Base-by-base conservation (phyloP, 768 basidiomycete genomes). In the Collybia mongolica region DNA sequence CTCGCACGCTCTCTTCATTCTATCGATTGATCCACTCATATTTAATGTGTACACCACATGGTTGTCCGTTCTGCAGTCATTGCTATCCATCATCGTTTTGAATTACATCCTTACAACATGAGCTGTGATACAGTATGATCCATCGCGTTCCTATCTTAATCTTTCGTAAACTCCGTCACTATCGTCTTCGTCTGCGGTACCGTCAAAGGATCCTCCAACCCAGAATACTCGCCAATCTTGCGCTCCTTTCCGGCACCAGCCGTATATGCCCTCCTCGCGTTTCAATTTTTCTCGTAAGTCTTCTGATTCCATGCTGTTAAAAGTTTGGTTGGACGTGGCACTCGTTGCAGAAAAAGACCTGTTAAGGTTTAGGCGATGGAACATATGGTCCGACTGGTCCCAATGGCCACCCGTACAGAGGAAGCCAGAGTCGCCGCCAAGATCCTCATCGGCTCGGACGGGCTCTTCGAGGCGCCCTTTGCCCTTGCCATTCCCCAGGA, bases 191-290 rank as follows among this genome's bases (percentile, higher is more conserved):
- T 55, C 56, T 42, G 66, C 67, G 24, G 68, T 68, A 5, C 65
- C 65, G 20, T 59, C 65, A 32, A 62, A 66, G 56, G 69, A 70
- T 18, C 88, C 88, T 0, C 90, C 90, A 8, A 91, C 68, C 90
- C 90, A 93, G 61, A 93, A 84, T 11, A 93, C 79, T 18, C 90
- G 73, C 79, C 83, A 93, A 60, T 93, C 90, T 47, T 83, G 80
- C 3, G 72, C 54, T 14, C 85, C 90, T 60, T 85, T 90, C 57
- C 81, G 69, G 66, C 82, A 76, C 90, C 90, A 92, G 0, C 80
- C 90, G 62, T 93, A 93, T 5, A 87, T 66, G 5, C 90, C 90
- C 50, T 84, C 74, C 49, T 84, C 81, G 18, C 66, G 68, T 58
- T 72, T 75, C 61, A 82, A 60, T 57, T 69, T 63, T 22, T 68